Conservation (phyloP, 768 basidiomycete genomes). For the Phanerochaete carnosa region DNA sequence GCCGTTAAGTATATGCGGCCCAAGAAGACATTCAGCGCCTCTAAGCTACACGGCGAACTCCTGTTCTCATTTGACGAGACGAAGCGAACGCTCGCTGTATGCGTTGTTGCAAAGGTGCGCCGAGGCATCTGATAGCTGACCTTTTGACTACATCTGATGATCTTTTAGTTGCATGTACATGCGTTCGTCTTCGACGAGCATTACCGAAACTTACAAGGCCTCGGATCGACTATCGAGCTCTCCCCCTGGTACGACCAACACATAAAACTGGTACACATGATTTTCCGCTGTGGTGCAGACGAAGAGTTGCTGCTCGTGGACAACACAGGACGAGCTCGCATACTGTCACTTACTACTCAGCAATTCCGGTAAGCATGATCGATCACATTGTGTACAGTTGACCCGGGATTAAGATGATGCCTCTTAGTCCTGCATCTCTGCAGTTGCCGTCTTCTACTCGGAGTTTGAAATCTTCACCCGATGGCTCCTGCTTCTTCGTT, state of each 20-base stretch:
- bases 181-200: slow-evolving; percentile 46
- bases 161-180: slow-evolving; percentile 32
- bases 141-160: background rate
- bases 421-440: slow-evolving; percentile 41
- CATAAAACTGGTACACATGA: slow-evolving; percentile 30
- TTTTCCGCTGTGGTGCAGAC: slow-evolving; percentile 41
- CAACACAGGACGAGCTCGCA: slow-evolving; percentile 35
- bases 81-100: slow-evolving; percentile 45
- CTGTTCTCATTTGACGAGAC: slow-evolving; percentile 52
- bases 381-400: background rate
- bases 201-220: slow-evolving; percentile 37
- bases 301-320: slow-evolving; percentile 56
- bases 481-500: slow-evolving; percentile 50
- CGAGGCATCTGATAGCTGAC: background rate
- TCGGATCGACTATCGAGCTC: slow-evolving; percentile 40
- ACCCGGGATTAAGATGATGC: background rate
- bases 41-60: slow-evolving; percentile 44
- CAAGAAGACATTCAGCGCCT: slow-evolving; percentile 35
- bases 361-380: slow-evolving; percentile 44
- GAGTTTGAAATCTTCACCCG: slow-evolving; percentile 45
- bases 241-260: slow-evolving; percentile 37
- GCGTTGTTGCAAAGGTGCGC: slow-evolving; percentile 39
- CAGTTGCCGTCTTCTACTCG: slow-evolving; percentile 33
- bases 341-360: slow-evolving; percentile 53
- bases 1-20: slow-evolving; percentile 24